These are phyloP conservation scores for Tetrapyrgos nigripes DNA, from an alignment of 1,284 basidiomycete species.

Conservation along the genomic window DNA sequence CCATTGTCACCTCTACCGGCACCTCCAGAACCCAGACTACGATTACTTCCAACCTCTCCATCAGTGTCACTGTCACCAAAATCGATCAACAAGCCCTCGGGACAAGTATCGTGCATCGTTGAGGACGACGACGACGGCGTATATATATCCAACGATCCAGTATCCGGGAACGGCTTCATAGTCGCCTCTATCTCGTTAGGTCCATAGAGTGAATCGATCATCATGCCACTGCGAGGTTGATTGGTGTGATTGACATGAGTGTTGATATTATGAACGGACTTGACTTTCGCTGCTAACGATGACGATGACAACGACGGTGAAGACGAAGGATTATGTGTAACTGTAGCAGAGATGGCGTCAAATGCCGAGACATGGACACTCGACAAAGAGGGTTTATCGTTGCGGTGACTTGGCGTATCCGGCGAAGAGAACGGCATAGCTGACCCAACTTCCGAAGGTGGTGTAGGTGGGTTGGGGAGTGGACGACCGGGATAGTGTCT, in stretches of 20 bases:
- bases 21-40: too few species aligned
- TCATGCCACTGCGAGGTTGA: conserved; percentile 26
- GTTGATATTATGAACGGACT: neutral
- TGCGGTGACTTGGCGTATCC: too few species aligned
- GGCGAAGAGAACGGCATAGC: neutral
- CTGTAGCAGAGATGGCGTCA: too few species aligned
- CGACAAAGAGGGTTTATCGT: neutral
- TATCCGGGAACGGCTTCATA: conserved; percentile 9
- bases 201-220: conserved; percentile 42
- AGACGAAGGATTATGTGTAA: too few species aligned
- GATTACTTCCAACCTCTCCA: too few species aligned
- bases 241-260: neutral
- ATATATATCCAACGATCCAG: conserved; percentile 10
- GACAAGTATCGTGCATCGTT: conserved; percentile 32
- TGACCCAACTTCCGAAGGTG: neutral
- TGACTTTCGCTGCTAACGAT: neutral
- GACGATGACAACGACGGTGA: too few species aligned
- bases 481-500: conserved; percentile 49
- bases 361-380: neutral
- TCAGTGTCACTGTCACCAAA: conserved; percentile 42
- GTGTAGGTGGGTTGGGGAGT: conserved; percentile 37
- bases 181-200: conserved; percentile 18
- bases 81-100: conserved; percentile 54
- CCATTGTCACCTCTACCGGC: too few species aligned
- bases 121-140: conserved; percentile 8